Evolutionary conservation across 2,329 filamentous ascomycete genomes (phyloP).

Genomic region (Nannizzia gypsea): DNA sequence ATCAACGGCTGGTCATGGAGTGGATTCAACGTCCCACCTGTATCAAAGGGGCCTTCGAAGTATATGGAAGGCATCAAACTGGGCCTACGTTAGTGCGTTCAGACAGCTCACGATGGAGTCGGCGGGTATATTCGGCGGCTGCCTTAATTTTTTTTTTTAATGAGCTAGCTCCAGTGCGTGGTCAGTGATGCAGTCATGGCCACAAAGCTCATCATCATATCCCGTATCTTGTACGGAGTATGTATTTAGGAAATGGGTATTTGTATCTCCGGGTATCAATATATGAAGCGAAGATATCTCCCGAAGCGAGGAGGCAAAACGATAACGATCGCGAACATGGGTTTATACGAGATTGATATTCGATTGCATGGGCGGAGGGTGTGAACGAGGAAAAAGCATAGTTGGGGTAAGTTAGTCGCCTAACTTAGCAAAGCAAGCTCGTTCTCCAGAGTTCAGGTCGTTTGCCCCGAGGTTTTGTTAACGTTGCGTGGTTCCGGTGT

Average conservation of each 20-base stretch:
- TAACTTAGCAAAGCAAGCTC: too few species aligned
- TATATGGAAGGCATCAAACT: neutral
- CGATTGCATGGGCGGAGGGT: neutral
- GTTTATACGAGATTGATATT: neutral
- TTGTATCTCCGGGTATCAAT: neutral
- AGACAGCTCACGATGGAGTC: neutral
- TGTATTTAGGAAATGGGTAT: neutral
- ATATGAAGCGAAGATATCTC: neutral
- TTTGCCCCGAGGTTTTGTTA: neutral
- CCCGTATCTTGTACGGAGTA: neutral
- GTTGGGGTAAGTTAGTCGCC: neutral
- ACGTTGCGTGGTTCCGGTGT: neutral
- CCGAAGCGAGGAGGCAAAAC: neutral
- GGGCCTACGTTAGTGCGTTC: neutral
- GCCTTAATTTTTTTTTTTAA: neutral
- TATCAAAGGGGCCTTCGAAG: neutral
- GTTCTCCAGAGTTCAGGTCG: too few species aligned
- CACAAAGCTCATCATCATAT: neutral
- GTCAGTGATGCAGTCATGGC: neutral
- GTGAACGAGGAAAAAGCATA: neutral
- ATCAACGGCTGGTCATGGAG: neutral
- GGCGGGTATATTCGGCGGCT: slow-evolving; percentile 3
- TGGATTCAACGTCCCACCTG: too few species aligned
- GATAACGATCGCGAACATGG: neutral
- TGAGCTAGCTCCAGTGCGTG: neutral